Evolutionary conservation across 768 basidiomycete genomes (phyloP).

Genomic region (Hericium rajendrae): DNA sequence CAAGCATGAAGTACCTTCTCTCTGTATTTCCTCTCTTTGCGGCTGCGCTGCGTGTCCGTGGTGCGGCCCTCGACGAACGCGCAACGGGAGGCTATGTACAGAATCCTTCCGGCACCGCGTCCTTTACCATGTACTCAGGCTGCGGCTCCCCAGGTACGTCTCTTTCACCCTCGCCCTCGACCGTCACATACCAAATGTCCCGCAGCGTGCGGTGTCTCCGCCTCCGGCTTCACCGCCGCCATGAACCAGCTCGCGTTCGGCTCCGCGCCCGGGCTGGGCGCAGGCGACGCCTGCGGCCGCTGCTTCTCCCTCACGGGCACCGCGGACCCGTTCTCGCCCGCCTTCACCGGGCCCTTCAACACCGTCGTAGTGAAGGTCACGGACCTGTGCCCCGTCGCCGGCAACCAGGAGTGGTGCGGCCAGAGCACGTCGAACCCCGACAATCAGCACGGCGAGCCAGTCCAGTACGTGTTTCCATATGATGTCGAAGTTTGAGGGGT

Average conservation of each 20-base stretch:
- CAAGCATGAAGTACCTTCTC: background rate
- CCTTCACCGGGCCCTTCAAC: constrained; percentile 40
- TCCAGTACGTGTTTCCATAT: constrained; percentile 35
- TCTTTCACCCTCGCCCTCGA: background rate
- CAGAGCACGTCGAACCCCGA: constrained; percentile 32
- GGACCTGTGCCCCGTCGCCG: constrained; percentile 34
- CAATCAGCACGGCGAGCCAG: constrained; percentile 34
- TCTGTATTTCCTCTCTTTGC: background rate
- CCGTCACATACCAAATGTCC: background rate
- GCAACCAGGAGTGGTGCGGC: constrained; percentile 47
- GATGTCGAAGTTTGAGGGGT: background rate
- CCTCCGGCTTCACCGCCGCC: constrained; percentile 43
- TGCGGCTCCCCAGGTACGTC: constrained; percentile 37
- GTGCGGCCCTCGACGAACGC: background rate
- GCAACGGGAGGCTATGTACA: constrained; percentile 47
- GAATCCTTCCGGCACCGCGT: constrained; percentile 39
- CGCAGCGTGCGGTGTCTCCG: constrained; percentile 43
- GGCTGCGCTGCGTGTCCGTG: background rate
- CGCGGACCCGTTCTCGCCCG: constrained; percentile 42
- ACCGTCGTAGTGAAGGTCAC: constrained; percentile 44
- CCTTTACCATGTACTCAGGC: constrained; percentile 48
- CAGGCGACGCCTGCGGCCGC: constrained; percentile 53
- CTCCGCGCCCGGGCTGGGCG: constrained; percentile 35
- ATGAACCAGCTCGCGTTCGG: constrained; percentile 51
- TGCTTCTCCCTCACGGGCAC: constrained; percentile 46